phyloP scores from a whole-genome alignment of 1,284 basidiomycete species.

The Salmacisia buchloeana region DNA sequence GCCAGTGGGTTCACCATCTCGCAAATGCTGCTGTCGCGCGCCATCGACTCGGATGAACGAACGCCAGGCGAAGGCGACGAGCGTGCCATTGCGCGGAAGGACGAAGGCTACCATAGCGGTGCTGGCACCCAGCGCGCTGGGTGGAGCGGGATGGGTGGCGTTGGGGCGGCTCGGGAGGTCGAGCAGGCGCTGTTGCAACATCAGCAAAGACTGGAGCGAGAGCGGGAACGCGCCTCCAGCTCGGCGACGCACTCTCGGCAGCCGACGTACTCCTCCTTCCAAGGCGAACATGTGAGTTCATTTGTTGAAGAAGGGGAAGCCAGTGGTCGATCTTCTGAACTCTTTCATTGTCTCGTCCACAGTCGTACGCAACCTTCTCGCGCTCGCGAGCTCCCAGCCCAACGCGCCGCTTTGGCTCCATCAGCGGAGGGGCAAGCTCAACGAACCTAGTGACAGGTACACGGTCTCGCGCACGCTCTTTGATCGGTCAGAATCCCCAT shows the following conservation, averaged over 20 bases:
- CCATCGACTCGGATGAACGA: background rate
- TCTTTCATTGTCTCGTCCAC: background rate
- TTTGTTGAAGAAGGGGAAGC: too few species aligned
- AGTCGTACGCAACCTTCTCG: slow-evolving; percentile 27
- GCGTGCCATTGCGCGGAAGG: background rate
- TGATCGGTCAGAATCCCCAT: slow-evolving; percentile 23
- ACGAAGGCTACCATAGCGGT: background rate
- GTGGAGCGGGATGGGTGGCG: background rate
- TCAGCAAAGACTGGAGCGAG: background rate
- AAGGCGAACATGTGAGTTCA: background rate
- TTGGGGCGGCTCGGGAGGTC: background rate
- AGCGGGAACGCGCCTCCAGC: background rate
- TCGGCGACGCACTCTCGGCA: background rate
- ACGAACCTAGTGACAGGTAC: slow-evolving; percentile 29
- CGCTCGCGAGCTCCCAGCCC: slow-evolving; percentile 37
- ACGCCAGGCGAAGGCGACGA: background rate
- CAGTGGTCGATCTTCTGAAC: too few species aligned
- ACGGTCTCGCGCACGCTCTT: slow-evolving; percentile 33
- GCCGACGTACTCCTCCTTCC: background rate
- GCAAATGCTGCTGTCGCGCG: background rate
- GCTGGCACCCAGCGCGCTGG: background rate
- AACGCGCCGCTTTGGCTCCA: slow-evolving; percentile 25
- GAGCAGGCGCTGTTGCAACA: background rate
- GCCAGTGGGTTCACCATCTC: slow-evolving; percentile 29
- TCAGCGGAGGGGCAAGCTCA: slow-evolving; percentile 4